phyloP scores from a whole-genome alignment of 805 yeast species.

The Gaillardinia entomophila region DNA sequence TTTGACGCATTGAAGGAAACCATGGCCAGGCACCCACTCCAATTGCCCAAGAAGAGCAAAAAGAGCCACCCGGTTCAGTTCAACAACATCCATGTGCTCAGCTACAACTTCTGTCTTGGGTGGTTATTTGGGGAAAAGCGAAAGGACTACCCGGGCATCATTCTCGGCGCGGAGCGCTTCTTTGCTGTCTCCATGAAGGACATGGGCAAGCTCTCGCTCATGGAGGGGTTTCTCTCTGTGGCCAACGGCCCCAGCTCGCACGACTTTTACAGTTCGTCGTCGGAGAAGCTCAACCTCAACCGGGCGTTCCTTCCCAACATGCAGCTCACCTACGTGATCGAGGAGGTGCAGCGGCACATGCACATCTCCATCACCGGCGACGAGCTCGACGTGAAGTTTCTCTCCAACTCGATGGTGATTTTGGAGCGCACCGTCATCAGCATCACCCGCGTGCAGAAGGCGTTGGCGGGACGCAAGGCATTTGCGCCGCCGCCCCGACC shows the following conservation, averaged over 20 bases:
- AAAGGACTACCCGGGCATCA: slow-evolving; percentile 61
- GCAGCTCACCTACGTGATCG: slow-evolving; percentile 46
- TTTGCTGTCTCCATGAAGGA: slow-evolving; percentile 58
- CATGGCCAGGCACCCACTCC: slow-evolving; percentile 1
- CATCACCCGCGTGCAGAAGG: slow-evolving; percentile 35
- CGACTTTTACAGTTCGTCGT: slow-evolving; percentile 41
- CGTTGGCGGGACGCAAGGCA: slow-evolving; percentile 12
- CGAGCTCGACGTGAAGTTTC: slow-evolving; percentile 57
- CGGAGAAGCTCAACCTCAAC: slow-evolving; percentile 46
- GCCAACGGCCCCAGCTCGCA: slow-evolving; percentile 56
- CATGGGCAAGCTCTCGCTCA: slow-evolving; percentile 62
- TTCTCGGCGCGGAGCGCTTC: slow-evolving; percentile 69
- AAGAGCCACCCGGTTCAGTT: slow-evolving; percentile 15
- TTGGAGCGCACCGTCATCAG: slow-evolving; percentile 51
- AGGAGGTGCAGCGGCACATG: slow-evolving; percentile 29
- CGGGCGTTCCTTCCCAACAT: slow-evolving; percentile 66
- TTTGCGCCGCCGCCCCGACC: too few relatives aligned
- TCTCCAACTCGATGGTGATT: slow-evolving; percentile 50
- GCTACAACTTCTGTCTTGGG: slow-evolving; percentile 67
- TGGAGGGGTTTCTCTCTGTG: slow-evolving; percentile 64
- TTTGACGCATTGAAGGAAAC: slow-evolving; percentile 16
- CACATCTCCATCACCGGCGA: slow-evolving; percentile 59
- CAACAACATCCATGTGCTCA: slow-evolving; percentile 51
- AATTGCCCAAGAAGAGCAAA: background rate
- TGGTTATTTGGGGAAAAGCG: slow-evolving; percentile 58